A percentile compares a stretch with the other conserved stretches of the same genome.
phyloP scores from a whole-genome alignment of 1,139 yeast species.

The Lodderomyces pseudojiufengensis region DNA sequence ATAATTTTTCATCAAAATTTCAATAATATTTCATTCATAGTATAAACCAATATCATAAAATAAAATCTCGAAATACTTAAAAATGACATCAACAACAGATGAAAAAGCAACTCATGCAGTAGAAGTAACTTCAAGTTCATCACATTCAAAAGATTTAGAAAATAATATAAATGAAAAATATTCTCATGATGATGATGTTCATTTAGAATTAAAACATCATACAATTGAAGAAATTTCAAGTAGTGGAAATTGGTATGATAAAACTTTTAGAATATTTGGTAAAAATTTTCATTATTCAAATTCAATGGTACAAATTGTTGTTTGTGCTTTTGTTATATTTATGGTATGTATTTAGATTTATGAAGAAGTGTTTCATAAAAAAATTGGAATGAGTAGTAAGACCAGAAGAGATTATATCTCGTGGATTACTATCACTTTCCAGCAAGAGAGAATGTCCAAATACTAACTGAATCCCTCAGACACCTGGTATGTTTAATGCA shows the following conservation, averaged over 20 bases:
- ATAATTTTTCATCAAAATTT: no score
- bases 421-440: no score
- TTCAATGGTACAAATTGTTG: conserved; percentile 42
- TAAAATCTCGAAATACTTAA: no score
- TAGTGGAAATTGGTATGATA: conserved; percentile 43
- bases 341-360: conserved; percentile 1
- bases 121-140: conserved; percentile 5
- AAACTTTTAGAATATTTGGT: conserved; percentile 14
- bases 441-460: no score
- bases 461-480: no score
- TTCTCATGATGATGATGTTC: conserved; percentile 16
- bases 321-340: conserved; percentile 49
- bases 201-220: conserved; percentile 26
- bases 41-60: no score
- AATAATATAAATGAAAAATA: conserved; percentile 8
- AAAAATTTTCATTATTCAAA: conserved; percentile 29
- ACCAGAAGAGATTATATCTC: no score
- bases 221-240: conserved; percentile 27
- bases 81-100: background rate
- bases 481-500: conserved; percentile 60
- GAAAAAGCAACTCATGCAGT: conserved; percentile 2
- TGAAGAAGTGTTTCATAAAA: no score
- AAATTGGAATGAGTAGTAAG: no score
- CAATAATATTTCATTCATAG: no score
- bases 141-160: conserved; percentile 12